phyloP scores from a whole-genome alignment of 2,329 filamentous ascomycete genomes.

The Botrytis cinerea region DNA sequence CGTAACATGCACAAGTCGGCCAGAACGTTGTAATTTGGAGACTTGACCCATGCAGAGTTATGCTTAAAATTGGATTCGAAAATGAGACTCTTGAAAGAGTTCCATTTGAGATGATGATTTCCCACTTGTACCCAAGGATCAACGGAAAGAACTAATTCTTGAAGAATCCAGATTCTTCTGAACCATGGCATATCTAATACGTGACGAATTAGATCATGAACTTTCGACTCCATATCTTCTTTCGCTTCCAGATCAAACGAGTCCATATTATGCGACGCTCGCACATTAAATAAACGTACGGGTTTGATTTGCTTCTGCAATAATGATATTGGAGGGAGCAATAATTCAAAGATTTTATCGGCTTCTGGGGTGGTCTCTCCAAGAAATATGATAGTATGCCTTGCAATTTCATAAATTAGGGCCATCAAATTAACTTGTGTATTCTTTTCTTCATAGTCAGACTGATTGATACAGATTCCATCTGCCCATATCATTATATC shows the following conservation, averaged over 20 bases:
- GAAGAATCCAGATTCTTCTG: not conserved
- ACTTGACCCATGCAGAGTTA: not conserved
- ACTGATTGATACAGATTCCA: not conserved
- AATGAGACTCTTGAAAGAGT: accelerated
- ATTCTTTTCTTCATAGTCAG: not conserved
- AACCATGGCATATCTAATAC: not conserved
- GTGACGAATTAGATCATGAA: not conserved
- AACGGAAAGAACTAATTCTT: not conserved
- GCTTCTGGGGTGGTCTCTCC: not conserved
- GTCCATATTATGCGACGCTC: accelerated
- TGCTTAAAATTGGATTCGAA: not conserved
- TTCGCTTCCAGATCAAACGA: not conserved
- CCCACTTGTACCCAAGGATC: constrained; percentile 1
- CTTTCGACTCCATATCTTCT: not conserved
- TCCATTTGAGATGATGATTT: not conserved
- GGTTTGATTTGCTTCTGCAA: not conserved
- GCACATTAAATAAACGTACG: accelerated
- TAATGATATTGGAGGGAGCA: too few species aligned
- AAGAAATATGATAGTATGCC: not conserved
- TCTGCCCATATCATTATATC: not conserved
- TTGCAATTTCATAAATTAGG: not conserved
- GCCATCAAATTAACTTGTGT: not conserved
- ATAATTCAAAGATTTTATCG: not conserved
- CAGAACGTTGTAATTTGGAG: too few species aligned
- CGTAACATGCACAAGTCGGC: accelerated